Conservation (phyloP, 2,329 filamentous ascomycete genomes). For the Xylaria sp. region DNA sequence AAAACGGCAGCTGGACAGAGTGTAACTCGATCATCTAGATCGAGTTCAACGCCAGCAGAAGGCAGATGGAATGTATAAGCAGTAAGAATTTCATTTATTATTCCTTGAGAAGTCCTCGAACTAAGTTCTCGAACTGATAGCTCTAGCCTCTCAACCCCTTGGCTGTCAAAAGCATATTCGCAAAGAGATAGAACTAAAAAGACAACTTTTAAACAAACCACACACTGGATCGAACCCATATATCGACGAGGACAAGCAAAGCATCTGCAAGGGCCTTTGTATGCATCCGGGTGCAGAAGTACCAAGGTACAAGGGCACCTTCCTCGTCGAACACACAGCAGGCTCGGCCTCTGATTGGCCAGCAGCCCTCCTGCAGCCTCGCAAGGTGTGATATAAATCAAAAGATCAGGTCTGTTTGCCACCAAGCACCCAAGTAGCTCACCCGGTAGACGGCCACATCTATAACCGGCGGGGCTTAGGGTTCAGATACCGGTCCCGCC, state of each 20-base stretch:
- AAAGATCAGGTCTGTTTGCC: neutral
- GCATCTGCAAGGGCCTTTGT: no score
- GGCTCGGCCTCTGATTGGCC: neutral
- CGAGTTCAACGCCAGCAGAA: neutral
- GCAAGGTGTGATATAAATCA: neutral
- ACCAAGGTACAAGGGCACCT: conserved; percentile 7
- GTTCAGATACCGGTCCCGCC: conserved; percentile 17
- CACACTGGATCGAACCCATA: conserved; percentile 6
- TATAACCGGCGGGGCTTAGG: conserved; percentile 11
- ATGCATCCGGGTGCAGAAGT: no score
- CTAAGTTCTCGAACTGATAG: neutral
- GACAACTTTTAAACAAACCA: neutral
- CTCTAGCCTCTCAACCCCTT: neutral
- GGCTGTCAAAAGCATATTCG: neutral
- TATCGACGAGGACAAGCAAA: no score
- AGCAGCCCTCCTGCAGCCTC: neutral
- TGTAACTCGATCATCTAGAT: neutral
- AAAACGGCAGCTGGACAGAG: neutral
- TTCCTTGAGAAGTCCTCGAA: neutral
- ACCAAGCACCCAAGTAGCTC: conserved; percentile 12
- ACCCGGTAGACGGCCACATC: conserved; percentile 9
- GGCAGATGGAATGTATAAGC: neutral
- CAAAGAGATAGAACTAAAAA: neutral
- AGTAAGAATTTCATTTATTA: neutral
- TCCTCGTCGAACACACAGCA: neutral